phyloP scores from a whole-genome alignment of 75 land plant genomes.

The Ceratopteris richardii region DNA sequence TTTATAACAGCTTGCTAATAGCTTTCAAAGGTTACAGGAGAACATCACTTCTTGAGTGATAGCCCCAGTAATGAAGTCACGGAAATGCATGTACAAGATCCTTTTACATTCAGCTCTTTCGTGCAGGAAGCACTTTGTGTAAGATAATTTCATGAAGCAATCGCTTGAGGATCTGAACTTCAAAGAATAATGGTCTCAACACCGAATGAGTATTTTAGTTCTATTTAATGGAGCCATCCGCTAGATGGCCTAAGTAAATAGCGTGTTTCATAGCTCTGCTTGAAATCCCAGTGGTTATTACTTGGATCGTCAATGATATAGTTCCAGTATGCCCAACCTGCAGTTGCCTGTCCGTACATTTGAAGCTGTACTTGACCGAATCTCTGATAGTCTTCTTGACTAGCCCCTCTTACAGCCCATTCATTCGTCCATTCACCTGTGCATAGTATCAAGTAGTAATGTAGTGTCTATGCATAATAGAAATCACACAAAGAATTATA shows the following conservation, averaged over 20 bases:
- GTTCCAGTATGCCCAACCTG: slow-evolving; percentile 77
- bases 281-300: slow-evolving; percentile 66
- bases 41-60: no score
- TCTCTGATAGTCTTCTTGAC: slow-evolving; percentile 39
- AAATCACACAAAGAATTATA: no score
- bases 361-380: slow-evolving; percentile 65
- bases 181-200: background rate
- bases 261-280: slow-evolving; percentile 44
- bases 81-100: no score
- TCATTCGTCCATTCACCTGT: slow-evolving; percentile 81
- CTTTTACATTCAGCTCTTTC: no score
- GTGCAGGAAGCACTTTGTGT: no score
- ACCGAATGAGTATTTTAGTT: background rate
- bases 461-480: no score
- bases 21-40: no score
- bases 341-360: slow-evolving; percentile 60
- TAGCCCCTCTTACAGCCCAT: slow-evolving; percentile 48
- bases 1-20: no score
- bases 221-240: background rate
- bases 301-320: slow-evolving; percentile 2
- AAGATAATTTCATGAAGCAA: no score
- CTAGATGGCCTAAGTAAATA: slow-evolving; percentile 17
- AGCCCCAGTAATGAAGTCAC: no score
- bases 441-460: no score
- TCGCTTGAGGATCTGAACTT: no score